A percentile compares a stretch with the other conserved stretches of the same genome.
These are phyloP conservation scores for Dendrobium chrysotoxum DNA, from an alignment of 106 monocot species.

Conservation along the genomic window DNA sequence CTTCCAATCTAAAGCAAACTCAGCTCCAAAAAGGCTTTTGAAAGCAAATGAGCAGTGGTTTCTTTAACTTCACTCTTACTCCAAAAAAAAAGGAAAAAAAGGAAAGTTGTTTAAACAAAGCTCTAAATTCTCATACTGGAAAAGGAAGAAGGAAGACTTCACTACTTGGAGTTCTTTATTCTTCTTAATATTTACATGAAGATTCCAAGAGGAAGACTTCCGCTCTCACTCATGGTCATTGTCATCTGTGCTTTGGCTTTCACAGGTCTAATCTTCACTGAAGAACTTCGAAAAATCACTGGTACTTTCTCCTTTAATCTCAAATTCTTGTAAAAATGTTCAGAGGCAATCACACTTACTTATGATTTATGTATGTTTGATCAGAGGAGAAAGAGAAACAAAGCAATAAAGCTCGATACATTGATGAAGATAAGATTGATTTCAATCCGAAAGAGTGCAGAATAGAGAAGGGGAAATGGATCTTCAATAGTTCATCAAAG, in stretches of 20 bases:
- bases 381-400: constrained; percentile 11
- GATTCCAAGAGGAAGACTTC: constrained; percentile 33
- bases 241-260: constrained; percentile 41
- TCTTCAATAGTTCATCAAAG: not conserved
- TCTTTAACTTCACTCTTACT: constrained; percentile 77
- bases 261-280: constrained; percentile 50
- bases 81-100: not conserved
- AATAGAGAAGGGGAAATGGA: constrained; percentile 1
- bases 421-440: not conserved
- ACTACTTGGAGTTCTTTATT: constrained; percentile 5
- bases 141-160: not conserved
- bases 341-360: not conserved
- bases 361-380: not conserved
- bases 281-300: constrained; percentile 61
- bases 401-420: not conserved
- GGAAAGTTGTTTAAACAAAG: not conserved
- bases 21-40: not conserved
- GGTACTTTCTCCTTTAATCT: constrained; percentile 39
- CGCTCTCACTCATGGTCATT: constrained; percentile 36
- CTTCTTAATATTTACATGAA: constrained; percentile 19
- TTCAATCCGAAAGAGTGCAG: constrained; percentile 2
- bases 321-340: constrained; percentile 12
- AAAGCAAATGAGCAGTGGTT: not conserved
- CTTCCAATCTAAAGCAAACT: not conserved
- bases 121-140: not conserved